These are phyloP conservation scores for Priceomyces haplophilus DNA, from an alignment of 805 yeast species.

Conservation along the genomic window DNA sequence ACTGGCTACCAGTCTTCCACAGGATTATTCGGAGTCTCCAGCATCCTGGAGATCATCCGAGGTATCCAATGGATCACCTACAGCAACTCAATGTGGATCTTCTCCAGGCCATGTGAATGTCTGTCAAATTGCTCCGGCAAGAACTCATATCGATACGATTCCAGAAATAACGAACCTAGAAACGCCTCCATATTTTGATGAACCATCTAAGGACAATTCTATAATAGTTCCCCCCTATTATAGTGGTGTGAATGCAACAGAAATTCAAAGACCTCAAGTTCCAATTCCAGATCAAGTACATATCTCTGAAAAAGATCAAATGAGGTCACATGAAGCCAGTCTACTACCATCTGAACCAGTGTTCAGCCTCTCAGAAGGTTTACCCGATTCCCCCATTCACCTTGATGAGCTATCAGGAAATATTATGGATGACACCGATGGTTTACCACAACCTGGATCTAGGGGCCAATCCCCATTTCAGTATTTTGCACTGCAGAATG, in stretches of 20 bases:
- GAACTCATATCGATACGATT: constrained; percentile 12
- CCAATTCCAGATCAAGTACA: constrained; percentile 14
- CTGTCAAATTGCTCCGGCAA: constrained; percentile 3
- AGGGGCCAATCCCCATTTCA: background rate
- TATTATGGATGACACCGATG: background rate
- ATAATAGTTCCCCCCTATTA: constrained; percentile 24
- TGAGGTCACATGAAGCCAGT: constrained; percentile 53
- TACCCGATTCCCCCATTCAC: constrained; percentile 5
- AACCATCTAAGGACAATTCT: constrained; percentile 2
- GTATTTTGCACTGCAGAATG: background rate
- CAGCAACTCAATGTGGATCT: constrained; percentile 5
- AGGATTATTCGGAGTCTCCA: constrained; percentile 7
- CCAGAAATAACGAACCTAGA: constrained; percentile 19
- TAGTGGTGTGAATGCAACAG: background rate
- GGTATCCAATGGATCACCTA: constrained; percentile 8
- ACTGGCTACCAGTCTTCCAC: constrained; percentile 21
- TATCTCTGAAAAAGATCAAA: constrained; percentile 57
- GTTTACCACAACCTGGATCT: background rate
- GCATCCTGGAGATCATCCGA: constrained; percentile 11
- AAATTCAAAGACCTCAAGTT: constrained; percentile 4
- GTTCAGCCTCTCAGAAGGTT: constrained; percentile 7
- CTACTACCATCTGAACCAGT: constrained; percentile 59
- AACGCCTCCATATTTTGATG: constrained; percentile 29
- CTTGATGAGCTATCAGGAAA: background rate
- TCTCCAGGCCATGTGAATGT: constrained; percentile 5